These are phyloP conservation scores for Annulohypoxylon maeteangense DNA, from an alignment of 495 filamentous ascomycete species.

Conservation along the genomic window DNA sequence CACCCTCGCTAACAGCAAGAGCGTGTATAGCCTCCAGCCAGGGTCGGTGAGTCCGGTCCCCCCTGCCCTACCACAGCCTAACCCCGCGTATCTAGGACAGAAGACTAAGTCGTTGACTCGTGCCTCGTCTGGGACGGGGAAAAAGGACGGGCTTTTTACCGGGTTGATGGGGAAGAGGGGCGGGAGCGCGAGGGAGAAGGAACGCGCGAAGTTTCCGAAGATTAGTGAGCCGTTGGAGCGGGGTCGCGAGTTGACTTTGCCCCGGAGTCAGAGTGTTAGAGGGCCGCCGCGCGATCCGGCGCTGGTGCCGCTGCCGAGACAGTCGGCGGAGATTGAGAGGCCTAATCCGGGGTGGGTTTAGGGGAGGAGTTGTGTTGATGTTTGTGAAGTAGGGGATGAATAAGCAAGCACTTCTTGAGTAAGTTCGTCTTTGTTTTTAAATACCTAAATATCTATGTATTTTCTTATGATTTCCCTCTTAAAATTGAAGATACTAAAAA, in stretches of 20 bases:
- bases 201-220: neutral
- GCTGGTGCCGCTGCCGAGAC: neutral
- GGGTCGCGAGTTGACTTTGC: neutral
- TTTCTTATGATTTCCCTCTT: too few relatives aligned
- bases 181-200: too few relatives aligned
- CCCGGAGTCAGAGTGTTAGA: neutral
- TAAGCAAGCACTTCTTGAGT: too few relatives aligned
- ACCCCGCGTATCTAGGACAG: neutral
- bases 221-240: neutral
- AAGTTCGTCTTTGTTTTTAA: too few relatives aligned
- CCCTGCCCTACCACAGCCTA: neutral
- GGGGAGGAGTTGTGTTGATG: too few relatives aligned
- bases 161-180: neutral
- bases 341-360: neutral
- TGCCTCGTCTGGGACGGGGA: too few relatives aligned
- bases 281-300: neutral
- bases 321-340: neutral
- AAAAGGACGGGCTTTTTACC: neutral
- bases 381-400: too few relatives aligned
- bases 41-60: neutral
- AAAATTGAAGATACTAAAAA: too few relatives aligned
- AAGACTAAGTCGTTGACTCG: too few relatives aligned
- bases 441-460: too few relatives aligned
- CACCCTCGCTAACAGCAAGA: neutral
- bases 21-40: neutral